phyloP scores from a whole-genome alignment of 306 rosid genomes.

The Hippophae tibetana region DNA sequence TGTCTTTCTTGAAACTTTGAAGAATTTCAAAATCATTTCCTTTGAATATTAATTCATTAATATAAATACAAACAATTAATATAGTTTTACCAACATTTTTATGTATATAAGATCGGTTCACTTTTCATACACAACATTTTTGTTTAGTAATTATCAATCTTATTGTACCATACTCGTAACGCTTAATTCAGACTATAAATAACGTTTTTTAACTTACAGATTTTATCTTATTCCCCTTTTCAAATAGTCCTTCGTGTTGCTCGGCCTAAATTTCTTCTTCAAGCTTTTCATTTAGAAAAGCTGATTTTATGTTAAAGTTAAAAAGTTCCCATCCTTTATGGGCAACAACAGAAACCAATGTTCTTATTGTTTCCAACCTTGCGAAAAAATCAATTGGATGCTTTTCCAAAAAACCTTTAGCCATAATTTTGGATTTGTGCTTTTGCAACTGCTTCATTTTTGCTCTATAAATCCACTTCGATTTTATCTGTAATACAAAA shows the following conservation, averaged over 20 bases:
- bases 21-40: not conserved
- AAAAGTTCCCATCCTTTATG: not conserved
- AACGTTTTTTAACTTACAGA: no score
- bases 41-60: not conserved
- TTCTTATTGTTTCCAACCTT: not conserved
- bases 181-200: not conserved
- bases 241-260: not conserved
- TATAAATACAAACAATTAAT: not conserved
- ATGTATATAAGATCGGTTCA: constrained; percentile 1
- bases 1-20: not conserved
- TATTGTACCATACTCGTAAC: not conserved
- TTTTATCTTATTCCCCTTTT: not conserved
- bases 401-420: no score
- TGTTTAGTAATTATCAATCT: not conserved
- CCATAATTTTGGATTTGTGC: no score
- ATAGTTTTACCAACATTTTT: not conserved
- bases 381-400: no score
- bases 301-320: not conserved
- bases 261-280: not conserved
- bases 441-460: no score
- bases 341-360: not conserved
- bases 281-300: not conserved
- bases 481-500: no score
- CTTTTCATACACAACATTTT: constrained; percentile 1
- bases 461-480: no score